Evolutionary conservation across 805 yeast genomes (phyloP).

Genomic region (Candida endomychidarum): DNA sequence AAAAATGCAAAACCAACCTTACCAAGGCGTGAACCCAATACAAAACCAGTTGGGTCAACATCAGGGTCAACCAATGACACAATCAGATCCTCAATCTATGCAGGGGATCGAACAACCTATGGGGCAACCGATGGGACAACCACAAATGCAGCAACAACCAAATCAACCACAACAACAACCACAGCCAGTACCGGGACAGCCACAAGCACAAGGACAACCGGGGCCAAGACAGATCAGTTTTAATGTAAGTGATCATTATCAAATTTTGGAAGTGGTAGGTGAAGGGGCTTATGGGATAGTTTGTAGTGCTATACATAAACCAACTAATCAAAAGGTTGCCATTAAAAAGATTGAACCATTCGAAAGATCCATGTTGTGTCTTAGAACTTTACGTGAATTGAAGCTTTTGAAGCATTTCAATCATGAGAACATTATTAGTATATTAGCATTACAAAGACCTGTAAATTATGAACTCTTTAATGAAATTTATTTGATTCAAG

Average conservation of each 20-base stretch:
- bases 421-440: conserved; percentile 90
- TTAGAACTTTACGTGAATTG: conserved; percentile 85
- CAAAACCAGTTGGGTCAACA: neutral
- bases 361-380: conserved; percentile 82
- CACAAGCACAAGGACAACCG: conserved; percentile 3
- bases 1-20: conserved; percentile 1
- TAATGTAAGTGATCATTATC: conserved; percentile 85
- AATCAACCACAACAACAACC: conserved; percentile 4
- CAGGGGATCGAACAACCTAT: neutral
- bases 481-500: conserved; percentile 88
- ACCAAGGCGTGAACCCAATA: neutral
- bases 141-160: conserved; percentile 5
- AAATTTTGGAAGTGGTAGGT: conserved; percentile 81
- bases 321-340: conserved; percentile 87
- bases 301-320: conserved; percentile 83
- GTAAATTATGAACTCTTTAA: conserved; percentile 68
- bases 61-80: neutral
- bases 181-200: conserved; percentile 4
- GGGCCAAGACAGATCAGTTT: conserved; percentile 47
- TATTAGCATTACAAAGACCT: conserved; percentile 88
- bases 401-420: conserved; percentile 85
- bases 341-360: conserved; percentile 93
- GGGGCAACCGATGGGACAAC: neutral
- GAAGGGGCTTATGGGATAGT: conserved; percentile 98
- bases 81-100: too few species aligned